These are phyloP conservation scores for Sutorius australiensis DNA, from an alignment of 768 basidiomycete species.

Conservation along the genomic window DNA sequence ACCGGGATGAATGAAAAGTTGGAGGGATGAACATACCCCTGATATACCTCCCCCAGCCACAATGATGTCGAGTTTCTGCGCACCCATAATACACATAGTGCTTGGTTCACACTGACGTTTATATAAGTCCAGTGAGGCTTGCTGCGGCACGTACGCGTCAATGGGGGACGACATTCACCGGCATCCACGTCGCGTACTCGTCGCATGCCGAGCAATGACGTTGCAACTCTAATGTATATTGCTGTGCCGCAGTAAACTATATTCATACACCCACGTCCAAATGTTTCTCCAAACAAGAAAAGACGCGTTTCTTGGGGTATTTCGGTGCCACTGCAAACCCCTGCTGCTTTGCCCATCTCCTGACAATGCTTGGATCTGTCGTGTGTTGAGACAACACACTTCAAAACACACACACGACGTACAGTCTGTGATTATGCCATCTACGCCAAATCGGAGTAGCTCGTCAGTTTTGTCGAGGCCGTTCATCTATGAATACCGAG, in stretches of 20 bases:
- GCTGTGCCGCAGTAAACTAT: neutral
- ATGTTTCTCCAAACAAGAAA: constrained; percentile 58
- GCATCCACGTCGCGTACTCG: neutral
- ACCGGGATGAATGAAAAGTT: neutral
- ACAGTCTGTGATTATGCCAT: constrained; percentile 80
- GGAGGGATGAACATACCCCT: constrained; percentile 19
- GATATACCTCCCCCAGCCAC: constrained; percentile 28
- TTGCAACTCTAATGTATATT: neutral
- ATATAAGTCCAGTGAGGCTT: constrained; percentile 4
- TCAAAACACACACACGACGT: constrained; percentile 6
- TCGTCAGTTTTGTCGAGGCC: constrained; percentile 57
- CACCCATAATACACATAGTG: constrained; percentile 4
- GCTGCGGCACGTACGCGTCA: constrained; percentile 19
- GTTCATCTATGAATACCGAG: constrained; percentile 47
- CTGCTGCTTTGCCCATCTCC: constrained; percentile 52
- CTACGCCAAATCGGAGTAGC: constrained; percentile 56
- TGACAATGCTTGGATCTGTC: constrained; percentile 52
- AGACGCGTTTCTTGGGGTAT: constrained; percentile 56
- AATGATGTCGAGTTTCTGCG: constrained; percentile 21
- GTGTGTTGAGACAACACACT: neutral
- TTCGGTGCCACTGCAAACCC: constrained; percentile 52
- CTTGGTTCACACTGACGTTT: neutral
- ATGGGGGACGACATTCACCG: neutral
- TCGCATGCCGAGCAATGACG: constrained; percentile 1
- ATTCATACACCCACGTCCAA: neutral